Base-by-base conservation (phyloP, 208 protist species). In the Naegleria gruberi region DNA sequence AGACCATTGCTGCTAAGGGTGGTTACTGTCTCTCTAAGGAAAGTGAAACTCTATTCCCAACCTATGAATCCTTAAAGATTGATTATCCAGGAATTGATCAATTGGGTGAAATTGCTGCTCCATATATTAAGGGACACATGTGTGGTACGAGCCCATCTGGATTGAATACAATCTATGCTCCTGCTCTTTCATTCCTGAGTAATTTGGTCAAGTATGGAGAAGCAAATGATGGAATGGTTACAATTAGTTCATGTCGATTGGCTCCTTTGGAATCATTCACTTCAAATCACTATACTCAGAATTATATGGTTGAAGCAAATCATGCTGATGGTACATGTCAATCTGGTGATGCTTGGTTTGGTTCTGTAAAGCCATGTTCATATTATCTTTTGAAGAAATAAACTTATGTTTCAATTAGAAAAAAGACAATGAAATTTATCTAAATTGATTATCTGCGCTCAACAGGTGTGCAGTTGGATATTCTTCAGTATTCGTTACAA, bases 11-110 rank as follows among this genome's bases (percentile, higher is more conserved):
- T 0, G 8, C 12, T 0, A 87, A 46, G 4, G 41, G 41, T 47
- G 82, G 82, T 55, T 87, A 87, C 37, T 87, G 82, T 51, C 10
- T 87, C 43, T 41, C 82, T 34, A n/a, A n/a, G n/a, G 82, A 41
- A 15, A 55, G 5, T 0, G 55, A 55, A 37, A 26, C 47, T 19
- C 19, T 26, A 4, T 87, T 37, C 1, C 82, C 82, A 17, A 41
- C 82, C n/a, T 87, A 87, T 87, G 43, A 55, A 26, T 40, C 82
- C 1, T 17, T 87, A n/a, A 4, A 34, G 7, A 37, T 43, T 34
- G 26, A 40, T 40, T 55, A 87, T 42, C 40, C 77, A n/a, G 37
- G 37, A 44, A 44, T 83, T 6, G 7, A 40, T 4, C 8, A 44
- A 4, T 1, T 83, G 7, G 17, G 8, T 17, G 23, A 87, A n/a